Conservation (phyloP, 257 asterid genomes). For the Mitragyna speciosa region DNA sequence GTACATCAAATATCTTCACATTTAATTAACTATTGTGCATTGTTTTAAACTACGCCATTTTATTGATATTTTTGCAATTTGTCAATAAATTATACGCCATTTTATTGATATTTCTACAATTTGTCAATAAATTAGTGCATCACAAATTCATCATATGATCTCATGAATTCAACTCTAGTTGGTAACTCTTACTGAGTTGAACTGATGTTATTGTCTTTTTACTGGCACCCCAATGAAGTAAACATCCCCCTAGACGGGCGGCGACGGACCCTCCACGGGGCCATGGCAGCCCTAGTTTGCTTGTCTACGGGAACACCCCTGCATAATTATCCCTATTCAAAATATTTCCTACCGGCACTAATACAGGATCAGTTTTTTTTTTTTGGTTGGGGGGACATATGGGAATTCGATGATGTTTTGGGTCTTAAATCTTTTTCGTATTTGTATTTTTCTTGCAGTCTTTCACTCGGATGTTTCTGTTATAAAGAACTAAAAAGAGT, state of each 20-base stretch:
- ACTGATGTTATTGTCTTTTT: background rate
- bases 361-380: no score
- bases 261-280: no score
- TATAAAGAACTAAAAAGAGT: no score
- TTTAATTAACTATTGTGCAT: background rate
- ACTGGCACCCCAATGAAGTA: background rate
- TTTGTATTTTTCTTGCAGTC: slow-evolving; percentile 43
- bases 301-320: background rate
- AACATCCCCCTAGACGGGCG: background rate
- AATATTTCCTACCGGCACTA: background rate
- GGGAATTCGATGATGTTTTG: background rate
- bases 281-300: background rate
- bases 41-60: background rate
- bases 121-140: no score
- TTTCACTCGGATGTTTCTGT: slow-evolving; percentile 37
- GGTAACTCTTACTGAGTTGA: background rate
- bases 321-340: no score
- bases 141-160: background rate
- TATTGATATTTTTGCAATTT: no score
- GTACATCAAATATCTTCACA: background rate
- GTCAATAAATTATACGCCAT: background rate
- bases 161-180: no score
- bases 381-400: background rate
- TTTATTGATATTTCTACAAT: no score
- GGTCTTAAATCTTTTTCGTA: background rate